Evolutionary conservation across 306 rosid species (phyloP).

Genomic region (Datisca glomerata): DNA sequence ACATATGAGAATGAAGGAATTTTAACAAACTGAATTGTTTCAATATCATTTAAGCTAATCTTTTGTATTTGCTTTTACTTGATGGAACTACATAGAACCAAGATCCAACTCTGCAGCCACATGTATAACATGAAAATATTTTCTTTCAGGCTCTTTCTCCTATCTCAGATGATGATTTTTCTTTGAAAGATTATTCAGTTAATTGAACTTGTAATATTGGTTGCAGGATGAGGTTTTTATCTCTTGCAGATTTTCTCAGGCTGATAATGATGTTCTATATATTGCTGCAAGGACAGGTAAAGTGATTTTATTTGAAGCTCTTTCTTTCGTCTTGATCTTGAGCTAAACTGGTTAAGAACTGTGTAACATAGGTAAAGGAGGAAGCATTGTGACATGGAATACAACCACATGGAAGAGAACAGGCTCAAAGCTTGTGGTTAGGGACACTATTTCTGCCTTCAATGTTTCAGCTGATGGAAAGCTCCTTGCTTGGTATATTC

Average conservation of each 20-base stretch:
- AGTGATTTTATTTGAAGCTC: conserved; percentile 1
- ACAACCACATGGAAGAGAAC: conserved; percentile 65
- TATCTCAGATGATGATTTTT: no score
- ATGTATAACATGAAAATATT: no score
- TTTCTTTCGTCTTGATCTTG: conserved; percentile 1
- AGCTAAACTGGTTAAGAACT: conserved; percentile 15
- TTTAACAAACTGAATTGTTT: no score
- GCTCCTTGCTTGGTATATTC: conserved; percentile 71
- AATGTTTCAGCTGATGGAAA: conserved; percentile 81
- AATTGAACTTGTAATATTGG: conserved; percentile 1
- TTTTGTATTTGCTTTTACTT: no score
- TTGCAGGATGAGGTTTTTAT: conserved; percentile 47
- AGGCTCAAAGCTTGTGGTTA: conserved; percentile 41
- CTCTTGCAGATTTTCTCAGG: conserved; percentile 71
- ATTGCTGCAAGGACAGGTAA: conserved; percentile 51
- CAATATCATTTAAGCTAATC: no score
- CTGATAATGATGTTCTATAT: conserved; percentile 40
- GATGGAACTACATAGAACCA: no score
- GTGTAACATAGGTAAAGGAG: conserved; percentile 42
- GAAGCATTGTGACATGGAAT: conserved; percentile 76
- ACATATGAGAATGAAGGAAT: no score
- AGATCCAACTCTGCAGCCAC: no score
- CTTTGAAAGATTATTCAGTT: no score
- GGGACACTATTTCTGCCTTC: conserved; percentile 55
- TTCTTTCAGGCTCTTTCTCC: no score